Conservation (phyloP, 1,139 yeast genomes). For the Geotrichum histeridarum region DNA sequence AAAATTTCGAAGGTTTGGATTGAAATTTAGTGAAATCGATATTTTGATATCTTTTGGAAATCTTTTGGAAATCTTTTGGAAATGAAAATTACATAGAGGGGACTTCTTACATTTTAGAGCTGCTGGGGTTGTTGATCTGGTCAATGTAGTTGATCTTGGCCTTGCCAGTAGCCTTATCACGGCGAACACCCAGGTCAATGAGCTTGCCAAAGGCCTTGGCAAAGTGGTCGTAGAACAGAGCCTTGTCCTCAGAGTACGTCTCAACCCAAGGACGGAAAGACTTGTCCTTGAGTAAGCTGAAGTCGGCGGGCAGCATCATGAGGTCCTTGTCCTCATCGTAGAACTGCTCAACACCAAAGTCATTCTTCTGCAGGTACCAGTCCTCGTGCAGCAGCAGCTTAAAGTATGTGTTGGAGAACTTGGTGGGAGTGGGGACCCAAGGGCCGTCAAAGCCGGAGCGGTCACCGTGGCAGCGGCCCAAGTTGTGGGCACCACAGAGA, state of each 20-base stretch:
- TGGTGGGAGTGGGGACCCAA: constrained; percentile 82
- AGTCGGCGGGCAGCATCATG: constrained; percentile 67
- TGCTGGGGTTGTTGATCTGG: constrained; percentile 25
- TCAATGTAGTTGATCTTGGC: constrained; percentile 32
- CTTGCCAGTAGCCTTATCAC: constrained; percentile 32
- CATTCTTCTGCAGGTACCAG: constrained; percentile 63
- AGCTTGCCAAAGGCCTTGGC: constrained; percentile 50
- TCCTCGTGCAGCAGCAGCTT: constrained; percentile 60
- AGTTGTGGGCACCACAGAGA: constrained; percentile 58
- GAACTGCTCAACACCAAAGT: constrained; percentile 63
- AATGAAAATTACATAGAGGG: too few relatives aligned
- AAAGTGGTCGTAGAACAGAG: constrained; percentile 49
- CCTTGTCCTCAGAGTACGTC: constrained; percentile 52
- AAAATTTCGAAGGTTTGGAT: too few relatives aligned
- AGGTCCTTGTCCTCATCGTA: constrained; percentile 57
- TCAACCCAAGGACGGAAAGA: constrained; percentile 48
- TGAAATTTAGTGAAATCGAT: too few relatives aligned
- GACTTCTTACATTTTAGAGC: constrained; percentile 23
- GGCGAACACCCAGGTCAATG: constrained; percentile 53
- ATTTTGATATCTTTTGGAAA: too few relatives aligned
- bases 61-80: too few relatives aligned
- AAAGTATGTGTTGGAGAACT: constrained; percentile 76
- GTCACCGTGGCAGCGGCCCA: constrained; percentile 60
- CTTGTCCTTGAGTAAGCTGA: constrained; percentile 50
- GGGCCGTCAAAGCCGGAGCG: constrained; percentile 75